Conservation (phyloP, 495 filamentous ascomycete species). For the Penicillium paxilli region DNA sequence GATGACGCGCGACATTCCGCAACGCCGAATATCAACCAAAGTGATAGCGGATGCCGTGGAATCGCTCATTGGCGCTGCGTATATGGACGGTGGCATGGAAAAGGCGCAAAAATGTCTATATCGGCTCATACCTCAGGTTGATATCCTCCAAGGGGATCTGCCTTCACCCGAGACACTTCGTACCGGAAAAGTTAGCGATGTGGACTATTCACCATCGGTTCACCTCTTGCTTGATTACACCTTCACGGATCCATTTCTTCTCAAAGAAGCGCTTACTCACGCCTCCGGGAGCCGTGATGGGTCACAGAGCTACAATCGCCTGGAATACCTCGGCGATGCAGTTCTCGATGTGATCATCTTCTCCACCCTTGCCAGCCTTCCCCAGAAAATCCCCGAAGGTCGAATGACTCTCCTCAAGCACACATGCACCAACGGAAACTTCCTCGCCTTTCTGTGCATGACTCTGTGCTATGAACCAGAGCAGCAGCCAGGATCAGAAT, state of each 20-base stretch:
- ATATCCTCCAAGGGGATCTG: slow-evolving; percentile 19
- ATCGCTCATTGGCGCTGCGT: slow-evolving; percentile 78
- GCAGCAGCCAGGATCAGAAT: not conserved
- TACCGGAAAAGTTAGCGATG: not conserved
- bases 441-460: slow-evolving; percentile 86
- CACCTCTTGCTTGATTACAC: slow-evolving; percentile 47
- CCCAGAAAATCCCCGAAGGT: slow-evolving; percentile 52
- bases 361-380: slow-evolving; percentile 46
- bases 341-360: slow-evolving; percentile 80
- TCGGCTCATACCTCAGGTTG: slow-evolving; percentile 63
- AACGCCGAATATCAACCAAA: slow-evolving; percentile 66
- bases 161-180: not conserved
- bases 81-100: slow-evolving; percentile 61
- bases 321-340: slow-evolving; percentile 90
- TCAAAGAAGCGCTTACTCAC: slow-evolving; percentile 88
- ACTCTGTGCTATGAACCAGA: slow-evolving; percentile 13
- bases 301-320: slow-evolving; percentile 72
- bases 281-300: slow-evolving; percentile 60
- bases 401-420: slow-evolving; percentile 75
- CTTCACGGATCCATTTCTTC: slow-evolving; percentile 67
- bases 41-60: slow-evolving; percentile 89
- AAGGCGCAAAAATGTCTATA: slow-evolving; percentile 66
- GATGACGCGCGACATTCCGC: slow-evolving; percentile 4
- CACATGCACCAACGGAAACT: slow-evolving; percentile 78
- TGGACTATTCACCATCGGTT: slow-evolving; percentile 1